phyloP scores from a whole-genome alignment of 169 alveolate species.

The Cryptosporidium xiaoi region DNA sequence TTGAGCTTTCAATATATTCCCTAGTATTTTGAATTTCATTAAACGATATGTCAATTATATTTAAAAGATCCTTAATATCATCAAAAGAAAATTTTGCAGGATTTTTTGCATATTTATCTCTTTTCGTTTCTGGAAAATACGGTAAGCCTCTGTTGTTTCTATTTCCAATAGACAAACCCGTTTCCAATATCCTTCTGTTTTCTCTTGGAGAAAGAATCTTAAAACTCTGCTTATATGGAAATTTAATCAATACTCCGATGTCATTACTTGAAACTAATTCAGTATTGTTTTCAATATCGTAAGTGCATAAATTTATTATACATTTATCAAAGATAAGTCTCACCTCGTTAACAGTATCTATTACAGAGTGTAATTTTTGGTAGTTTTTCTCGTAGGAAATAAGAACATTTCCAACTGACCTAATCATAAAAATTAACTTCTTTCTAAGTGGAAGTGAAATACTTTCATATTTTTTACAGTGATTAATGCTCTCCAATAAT shows the following conservation, averaged over 20 bases:
- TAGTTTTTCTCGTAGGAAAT: constrained; percentile 27
- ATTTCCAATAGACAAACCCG: neutral
- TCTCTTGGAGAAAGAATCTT: neutral
- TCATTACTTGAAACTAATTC: neutral
- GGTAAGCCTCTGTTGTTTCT: constrained; percentile 45
- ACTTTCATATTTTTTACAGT: constrained; percentile 14
- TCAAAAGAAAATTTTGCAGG: constrained; percentile 5
- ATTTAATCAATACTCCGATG: neutral
- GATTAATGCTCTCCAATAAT: neutral
- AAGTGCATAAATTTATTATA: constrained; percentile 23
- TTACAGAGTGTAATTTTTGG: neutral
- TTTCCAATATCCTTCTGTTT: neutral
- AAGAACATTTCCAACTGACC: neutral
- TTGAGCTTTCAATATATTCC: constrained; percentile 16
- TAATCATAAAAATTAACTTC: constrained; percentile 41
- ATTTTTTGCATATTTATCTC: neutral
- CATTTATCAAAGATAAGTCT: constrained; percentile 1
- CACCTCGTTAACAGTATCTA: too few species aligned
- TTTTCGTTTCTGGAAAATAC: constrained; percentile 15
- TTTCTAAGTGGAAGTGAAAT: constrained; percentile 19
- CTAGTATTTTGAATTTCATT: constrained; percentile 15
- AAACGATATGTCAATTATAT: neutral
- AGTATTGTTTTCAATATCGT: constrained; percentile 14
- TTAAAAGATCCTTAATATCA: constrained; percentile 10
- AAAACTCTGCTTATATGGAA: neutral